These are phyloP conservation scores for Yarrowia keelungensis DNA, from an alignment of 805 yeast genomes.

Conservation along the genomic window DNA sequence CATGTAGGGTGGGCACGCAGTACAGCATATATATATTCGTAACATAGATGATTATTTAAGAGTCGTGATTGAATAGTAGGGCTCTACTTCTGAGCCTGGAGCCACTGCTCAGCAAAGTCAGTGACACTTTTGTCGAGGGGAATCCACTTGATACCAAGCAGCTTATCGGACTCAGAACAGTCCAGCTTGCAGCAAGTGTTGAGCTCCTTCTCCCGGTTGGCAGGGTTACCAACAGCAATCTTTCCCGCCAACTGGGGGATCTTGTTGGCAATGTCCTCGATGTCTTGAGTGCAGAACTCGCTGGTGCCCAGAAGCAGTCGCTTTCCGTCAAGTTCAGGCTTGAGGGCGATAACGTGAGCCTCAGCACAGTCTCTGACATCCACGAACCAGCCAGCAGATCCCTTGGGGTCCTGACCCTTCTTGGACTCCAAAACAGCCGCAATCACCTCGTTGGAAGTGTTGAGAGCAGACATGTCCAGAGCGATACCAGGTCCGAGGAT, in stretches of 20 bases:
- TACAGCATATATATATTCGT: constrained; percentile 35
- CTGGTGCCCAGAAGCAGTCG: constrained; percentile 44
- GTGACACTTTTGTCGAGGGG: constrained; percentile 10
- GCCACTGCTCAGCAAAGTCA: constrained; percentile 30
- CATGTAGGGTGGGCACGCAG: constrained; percentile 51
- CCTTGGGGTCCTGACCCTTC: constrained; percentile 40
- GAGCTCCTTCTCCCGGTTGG: constrained; percentile 3
- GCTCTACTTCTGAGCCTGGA: neutral
- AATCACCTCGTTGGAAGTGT: constrained; percentile 48
- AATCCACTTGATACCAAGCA: constrained; percentile 23
- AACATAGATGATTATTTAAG: constrained; percentile 20
- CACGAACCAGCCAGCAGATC: constrained; percentile 43
- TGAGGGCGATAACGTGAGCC: constrained; percentile 60
- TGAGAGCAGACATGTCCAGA: constrained; percentile 47
- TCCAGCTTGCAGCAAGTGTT: neutral
- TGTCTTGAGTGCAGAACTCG: constrained; percentile 38
- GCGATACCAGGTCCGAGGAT: constrained; percentile 49
- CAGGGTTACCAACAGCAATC: neutral
- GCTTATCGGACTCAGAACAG: neutral
- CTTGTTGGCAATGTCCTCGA: constrained; percentile 42
- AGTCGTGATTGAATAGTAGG: neutral
- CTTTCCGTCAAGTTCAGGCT: constrained; percentile 45
- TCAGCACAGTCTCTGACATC: constrained; percentile 70
- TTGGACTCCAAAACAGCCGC: neutral
- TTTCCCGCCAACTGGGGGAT: constrained; percentile 16